A percentile compares a stretch with the other conserved stretches of the same genome.
Conservation (phyloP, 371 early-diverging fungal species). For the Apophysomyces variabilis region DNA sequence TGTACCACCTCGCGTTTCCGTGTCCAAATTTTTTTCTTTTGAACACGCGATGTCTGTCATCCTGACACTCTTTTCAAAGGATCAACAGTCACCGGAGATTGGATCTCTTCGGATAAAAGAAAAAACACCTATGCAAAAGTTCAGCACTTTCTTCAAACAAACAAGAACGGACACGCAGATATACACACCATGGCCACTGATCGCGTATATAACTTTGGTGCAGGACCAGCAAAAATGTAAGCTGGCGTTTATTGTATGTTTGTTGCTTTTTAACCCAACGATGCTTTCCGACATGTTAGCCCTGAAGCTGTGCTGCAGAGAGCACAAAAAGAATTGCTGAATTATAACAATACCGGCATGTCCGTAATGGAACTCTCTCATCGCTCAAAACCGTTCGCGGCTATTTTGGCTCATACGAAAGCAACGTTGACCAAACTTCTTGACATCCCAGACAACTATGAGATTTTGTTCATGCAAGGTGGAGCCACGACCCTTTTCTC, state of each 20-base stretch:
- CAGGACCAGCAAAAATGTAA: constrained; percentile 91
- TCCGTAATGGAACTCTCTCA: constrained; percentile 96
- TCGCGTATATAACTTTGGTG: constrained; percentile 82
- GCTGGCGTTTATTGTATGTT: not conserved
- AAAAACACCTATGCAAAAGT: not conserved
- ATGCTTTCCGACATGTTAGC: constrained; percentile 17
- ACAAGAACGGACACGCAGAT: not conserved
- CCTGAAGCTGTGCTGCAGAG: constrained; percentile 80
- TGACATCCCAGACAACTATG: constrained; percentile 86
- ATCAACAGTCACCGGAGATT: no score
- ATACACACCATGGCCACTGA: not conserved
- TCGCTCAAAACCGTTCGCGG: constrained; percentile 83
- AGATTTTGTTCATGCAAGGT: constrained; percentile 93
- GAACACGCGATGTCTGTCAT: no score
- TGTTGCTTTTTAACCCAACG: no score
- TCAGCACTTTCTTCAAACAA: not conserved
- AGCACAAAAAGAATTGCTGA: constrained; percentile 81
- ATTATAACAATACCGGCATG: constrained; percentile 83
- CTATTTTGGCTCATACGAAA: constrained; percentile 75
- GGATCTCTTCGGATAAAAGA: no score
- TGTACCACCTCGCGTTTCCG: no score
- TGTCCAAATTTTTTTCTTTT: no score
- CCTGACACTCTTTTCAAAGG: no score
- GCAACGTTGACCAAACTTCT: constrained; percentile 70
- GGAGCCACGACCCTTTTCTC: constrained; percentile 95